Conservation (phyloP, 495 filamentous ascomycete species). For the Hyaloscypha variabilis region DNA sequence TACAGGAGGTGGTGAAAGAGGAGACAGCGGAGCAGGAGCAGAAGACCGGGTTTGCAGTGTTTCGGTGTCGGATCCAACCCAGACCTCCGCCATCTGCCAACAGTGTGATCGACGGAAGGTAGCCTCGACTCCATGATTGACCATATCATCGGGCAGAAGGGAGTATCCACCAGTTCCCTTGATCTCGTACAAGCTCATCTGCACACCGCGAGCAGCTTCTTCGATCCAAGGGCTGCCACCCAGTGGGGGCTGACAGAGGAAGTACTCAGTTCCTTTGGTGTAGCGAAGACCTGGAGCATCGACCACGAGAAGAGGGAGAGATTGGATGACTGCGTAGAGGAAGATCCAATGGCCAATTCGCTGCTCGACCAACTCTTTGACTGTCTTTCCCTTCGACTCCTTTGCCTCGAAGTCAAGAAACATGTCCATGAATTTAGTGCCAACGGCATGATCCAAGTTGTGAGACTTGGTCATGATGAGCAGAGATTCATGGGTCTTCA, state of each 20-base stretch:
- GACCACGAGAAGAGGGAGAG: conserved; percentile 84
- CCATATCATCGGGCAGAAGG: conserved; percentile 76
- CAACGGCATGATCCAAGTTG: conserved; percentile 68
- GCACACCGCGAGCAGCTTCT: conserved; percentile 50
- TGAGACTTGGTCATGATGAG: conserved; percentile 73
- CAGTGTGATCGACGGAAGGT: conserved; percentile 91
- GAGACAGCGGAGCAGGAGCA: conserved; percentile 8
- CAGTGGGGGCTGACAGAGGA: conserved; percentile 88
- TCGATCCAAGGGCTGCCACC: conserved; percentile 85
- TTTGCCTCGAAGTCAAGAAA: conserved; percentile 86
- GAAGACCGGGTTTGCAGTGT: background rate
- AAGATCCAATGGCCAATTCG: conserved; percentile 93
- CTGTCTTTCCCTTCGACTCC: conserved; percentile 67
- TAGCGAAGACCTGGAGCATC: conserved; percentile 81
- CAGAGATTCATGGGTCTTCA: conserved; percentile 78
- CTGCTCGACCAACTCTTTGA: conserved; percentile 74
- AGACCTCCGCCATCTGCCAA: conserved; percentile 82
- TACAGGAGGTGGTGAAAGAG: conserved; percentile 26
- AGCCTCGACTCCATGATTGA: conserved; percentile 87
- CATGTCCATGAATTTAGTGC: conserved; percentile 68
- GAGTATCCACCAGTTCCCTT: conserved; percentile 71
- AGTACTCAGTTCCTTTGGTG: conserved; percentile 88
- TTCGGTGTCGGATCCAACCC: conserved; percentile 40
- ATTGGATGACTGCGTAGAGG: conserved; percentile 87
- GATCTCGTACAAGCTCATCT: conserved; percentile 80